A percentile compares a stretch with the other conserved stretches of the same genome.
Conservation (phyloP, 2,329 filamentous ascomycete genomes). For the Cytospora leucostoma region DNA sequence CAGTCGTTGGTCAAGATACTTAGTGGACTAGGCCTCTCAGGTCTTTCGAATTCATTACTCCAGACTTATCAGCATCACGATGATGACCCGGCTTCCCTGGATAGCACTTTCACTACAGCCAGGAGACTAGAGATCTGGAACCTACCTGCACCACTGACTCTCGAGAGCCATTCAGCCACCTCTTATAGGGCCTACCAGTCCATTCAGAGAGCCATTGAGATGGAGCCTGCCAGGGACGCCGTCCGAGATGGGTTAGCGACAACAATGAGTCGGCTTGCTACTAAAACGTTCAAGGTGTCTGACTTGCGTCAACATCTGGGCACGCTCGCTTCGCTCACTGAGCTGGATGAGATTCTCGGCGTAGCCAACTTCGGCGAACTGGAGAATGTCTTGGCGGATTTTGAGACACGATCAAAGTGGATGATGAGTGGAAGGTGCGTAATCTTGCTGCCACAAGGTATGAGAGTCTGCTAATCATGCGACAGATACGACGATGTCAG, state of each 20-base stretch:
- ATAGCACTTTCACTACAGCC: slow-evolving; percentile 77
- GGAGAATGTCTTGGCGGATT: slow-evolving; percentile 60
- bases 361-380: slow-evolving; percentile 62
- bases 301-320: slow-evolving; percentile 58
- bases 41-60: slow-evolving; percentile 78
- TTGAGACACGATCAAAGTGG: slow-evolving; percentile 71
- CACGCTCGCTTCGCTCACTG: slow-evolving; percentile 72
- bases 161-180: slow-evolving; percentile 64
- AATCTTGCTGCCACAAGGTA: not conserved
- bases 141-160: slow-evolving; percentile 68
- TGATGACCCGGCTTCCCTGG: slow-evolving; percentile 59
- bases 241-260: slow-evolving; percentile 65
- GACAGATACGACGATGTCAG: slow-evolving; percentile 75
- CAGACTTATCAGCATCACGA: slow-evolving; percentile 65
- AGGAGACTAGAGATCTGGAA: slow-evolving; percentile 90
- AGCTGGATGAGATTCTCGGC: slow-evolving; percentile 76
- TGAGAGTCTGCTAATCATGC: slow-evolving; percentile 30
- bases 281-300: slow-evolving; percentile 50
- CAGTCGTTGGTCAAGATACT: slow-evolving; percentile 75
- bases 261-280: slow-evolving; percentile 60
- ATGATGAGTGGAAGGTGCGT: slow-evolving; percentile 78
- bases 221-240: slow-evolving; percentile 53
- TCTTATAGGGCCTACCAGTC: slow-evolving; percentile 82
- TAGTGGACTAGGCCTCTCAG: slow-evolving; percentile 78
- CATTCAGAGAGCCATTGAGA: slow-evolving; percentile 66